phyloP scores from a whole-genome alignment of 2,329 filamentous ascomycete species.

The Ophiostoma perfectum region DNA sequence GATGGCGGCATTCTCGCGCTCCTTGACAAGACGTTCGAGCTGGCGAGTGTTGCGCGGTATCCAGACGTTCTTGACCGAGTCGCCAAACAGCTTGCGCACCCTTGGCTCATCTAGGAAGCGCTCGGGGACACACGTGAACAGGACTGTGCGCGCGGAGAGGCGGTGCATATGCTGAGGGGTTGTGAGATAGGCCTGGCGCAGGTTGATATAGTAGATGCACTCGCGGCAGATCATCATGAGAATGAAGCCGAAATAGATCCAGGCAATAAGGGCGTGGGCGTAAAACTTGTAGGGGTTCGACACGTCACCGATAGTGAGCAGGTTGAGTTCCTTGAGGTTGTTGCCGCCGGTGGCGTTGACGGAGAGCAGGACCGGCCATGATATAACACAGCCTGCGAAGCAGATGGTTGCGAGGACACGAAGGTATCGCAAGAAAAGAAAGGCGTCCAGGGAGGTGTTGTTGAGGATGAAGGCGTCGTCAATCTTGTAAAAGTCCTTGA shows the following conservation, averaged over 20 bases:
- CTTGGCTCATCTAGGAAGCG: conserved; percentile 69
- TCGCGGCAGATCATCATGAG: conserved; percentile 87
- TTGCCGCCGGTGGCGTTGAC: conserved; percentile 77
- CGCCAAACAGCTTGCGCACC: conserved; percentile 70
- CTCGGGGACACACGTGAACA: conserved; percentile 82
- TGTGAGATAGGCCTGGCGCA: conserved; percentile 89
- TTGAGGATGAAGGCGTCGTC: conserved; percentile 75
- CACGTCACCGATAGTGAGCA: conserved; percentile 52
- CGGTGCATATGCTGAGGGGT: conserved; percentile 76
- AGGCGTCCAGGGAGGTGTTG: conserved; percentile 83
- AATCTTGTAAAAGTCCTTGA: conserved; percentile 56
- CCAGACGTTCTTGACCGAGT: conserved; percentile 78
- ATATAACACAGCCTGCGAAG: conserved; percentile 72
- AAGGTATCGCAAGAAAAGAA: conserved; percentile 80
- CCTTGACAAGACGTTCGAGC: conserved; percentile 70
- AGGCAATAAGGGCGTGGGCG: conserved; percentile 74
- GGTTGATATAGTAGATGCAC: conserved; percentile 85
- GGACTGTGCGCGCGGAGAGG: conserved; percentile 82
- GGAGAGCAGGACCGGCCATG: conserved; percentile 79
- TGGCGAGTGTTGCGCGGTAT: conserved; percentile 67
- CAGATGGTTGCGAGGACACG: conserved; percentile 71
- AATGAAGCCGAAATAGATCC: conserved; percentile 80
- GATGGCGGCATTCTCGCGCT: conserved; percentile 68
- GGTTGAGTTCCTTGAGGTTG: conserved; percentile 57
- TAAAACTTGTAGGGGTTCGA: conserved; percentile 63